Conservation (phyloP, 179 eudicot species). For the Heliamphora pulchella region DNA sequence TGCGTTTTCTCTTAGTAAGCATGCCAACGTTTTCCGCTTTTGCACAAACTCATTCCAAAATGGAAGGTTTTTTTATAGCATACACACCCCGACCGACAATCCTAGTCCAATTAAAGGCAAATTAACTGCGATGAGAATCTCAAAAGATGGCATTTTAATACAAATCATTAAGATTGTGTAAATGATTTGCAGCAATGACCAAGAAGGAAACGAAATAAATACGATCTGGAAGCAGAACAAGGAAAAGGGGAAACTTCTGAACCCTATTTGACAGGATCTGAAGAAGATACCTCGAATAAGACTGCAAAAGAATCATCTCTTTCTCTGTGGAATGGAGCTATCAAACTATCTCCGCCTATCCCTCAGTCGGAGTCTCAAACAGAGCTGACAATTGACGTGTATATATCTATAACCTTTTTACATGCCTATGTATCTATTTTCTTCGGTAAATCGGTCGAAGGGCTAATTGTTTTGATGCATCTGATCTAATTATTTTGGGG, state of each 20-base stretch:
- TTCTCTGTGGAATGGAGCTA: too few relatives aligned
- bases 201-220: not conserved
- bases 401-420: too few relatives aligned
- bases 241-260: constrained; percentile 25
- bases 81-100: not conserved
- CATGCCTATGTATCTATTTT: too few relatives aligned
- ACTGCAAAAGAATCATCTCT: constrained; percentile 66
- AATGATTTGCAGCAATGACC: not conserved
- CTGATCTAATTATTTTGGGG: too few relatives aligned
- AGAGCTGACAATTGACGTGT: too few relatives aligned
- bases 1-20: not conserved
- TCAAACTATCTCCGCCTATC: too few relatives aligned
- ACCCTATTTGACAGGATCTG: constrained; percentile 62
- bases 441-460: too few relatives aligned
- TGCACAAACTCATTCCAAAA: not conserved
- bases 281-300: constrained; percentile 75
- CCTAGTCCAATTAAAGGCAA: not conserved
- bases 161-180: not conserved
- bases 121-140: not conserved
- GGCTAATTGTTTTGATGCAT: too few relatives aligned
- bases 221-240: not conserved
- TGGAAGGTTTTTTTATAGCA: not conserved
- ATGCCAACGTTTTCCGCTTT: not conserved
- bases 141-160: not conserved
- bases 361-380: too few relatives aligned